Evolutionary conservation across 331 rosid genomes (phyloP), one percentile per base, ranked within the genome.

Genomic region (Spiraea crenata): DNA sequence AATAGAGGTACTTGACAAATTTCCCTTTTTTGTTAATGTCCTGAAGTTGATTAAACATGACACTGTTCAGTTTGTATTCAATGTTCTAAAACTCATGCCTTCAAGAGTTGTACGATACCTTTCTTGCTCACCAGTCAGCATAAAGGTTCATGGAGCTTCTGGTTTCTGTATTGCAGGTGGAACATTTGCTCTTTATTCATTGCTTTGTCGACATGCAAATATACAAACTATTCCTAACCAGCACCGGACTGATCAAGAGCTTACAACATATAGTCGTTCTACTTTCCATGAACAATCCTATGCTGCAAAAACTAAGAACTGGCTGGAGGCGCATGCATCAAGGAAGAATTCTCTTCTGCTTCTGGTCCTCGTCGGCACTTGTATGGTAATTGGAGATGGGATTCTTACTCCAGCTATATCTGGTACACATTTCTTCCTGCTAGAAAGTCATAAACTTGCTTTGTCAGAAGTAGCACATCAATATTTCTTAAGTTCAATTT

Each of bases 331-430:
- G 37, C 71, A 58, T 55, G 73, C 89, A 71, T 72, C 81, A 66
- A 83, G 83, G 76, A 93, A 87, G 82, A 87, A 82, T 74, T 71
- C 58, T 16, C 86, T 93, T 78, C 99, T 93, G 82, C 73, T 93
- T 77, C 95, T 93, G 57, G 99, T 93, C 72, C 99, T 93, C 71
- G 87, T 89, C 70, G 99, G 99, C 77, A 90, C 99, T 80, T 91
- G 97, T 82, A 93, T 93, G 99, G 97, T 91, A 39, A 88, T 93
- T 74, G 99, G 99, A 72, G 99, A 93, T 75, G 99, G 99, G 65
- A 93, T 93, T 86, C 95, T 93, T 72, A 93, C 99, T 76, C 99
- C 99, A 48, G 99, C 97, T 59, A 91, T 93, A 73, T 93, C 99
- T 42, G 99, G 99, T 91, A 71, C 64, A 45, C 65, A 67, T 72